Conservation (phyloP, 2,329 filamentous ascomycete genomes). For the Aspergillus latus region DNA sequence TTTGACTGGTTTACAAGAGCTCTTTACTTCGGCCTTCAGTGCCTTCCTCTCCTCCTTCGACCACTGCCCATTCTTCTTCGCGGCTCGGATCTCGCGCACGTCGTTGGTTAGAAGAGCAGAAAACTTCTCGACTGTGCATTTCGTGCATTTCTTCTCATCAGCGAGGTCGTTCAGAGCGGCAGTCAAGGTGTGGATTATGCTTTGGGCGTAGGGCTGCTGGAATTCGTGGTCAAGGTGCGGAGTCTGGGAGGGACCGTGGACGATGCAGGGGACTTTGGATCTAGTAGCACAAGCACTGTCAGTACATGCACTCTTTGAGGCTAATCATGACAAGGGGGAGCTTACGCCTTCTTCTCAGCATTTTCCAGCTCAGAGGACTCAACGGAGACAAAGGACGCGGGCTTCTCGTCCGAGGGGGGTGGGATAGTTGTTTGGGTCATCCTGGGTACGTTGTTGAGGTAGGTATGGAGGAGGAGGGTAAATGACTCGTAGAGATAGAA, state of each 20-base stretch:
- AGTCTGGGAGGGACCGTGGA: not conserved
- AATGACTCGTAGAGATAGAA: too few species aligned
- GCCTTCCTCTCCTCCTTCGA: not conserved
- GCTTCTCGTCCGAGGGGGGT: too few species aligned
- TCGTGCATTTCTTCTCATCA: not conserved
- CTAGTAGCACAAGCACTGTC: not conserved
- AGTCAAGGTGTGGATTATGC: not conserved
- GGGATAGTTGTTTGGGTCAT: too few species aligned
- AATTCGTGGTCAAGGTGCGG: not conserved
- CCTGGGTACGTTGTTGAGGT: too few species aligned
- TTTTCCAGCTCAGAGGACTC: too few species aligned
- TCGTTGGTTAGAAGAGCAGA: not conserved
- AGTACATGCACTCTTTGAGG: too few species aligned
- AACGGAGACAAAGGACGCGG: too few species aligned
- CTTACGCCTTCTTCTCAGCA: too few species aligned
- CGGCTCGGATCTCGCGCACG: not conserved
- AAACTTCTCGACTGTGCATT: not conserved
- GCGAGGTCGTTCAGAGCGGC: not conserved
- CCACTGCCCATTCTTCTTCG: not conserved
- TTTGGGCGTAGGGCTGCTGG: not conserved
- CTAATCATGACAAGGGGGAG: too few species aligned
- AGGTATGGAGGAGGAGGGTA: too few species aligned
- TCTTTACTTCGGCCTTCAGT: not conserved
- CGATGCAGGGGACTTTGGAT: not conserved
- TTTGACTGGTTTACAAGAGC: not conserved